Base-by-base conservation (phyloP, 495 filamentous ascomycete species). In the Penicillium coffeae region DNA sequence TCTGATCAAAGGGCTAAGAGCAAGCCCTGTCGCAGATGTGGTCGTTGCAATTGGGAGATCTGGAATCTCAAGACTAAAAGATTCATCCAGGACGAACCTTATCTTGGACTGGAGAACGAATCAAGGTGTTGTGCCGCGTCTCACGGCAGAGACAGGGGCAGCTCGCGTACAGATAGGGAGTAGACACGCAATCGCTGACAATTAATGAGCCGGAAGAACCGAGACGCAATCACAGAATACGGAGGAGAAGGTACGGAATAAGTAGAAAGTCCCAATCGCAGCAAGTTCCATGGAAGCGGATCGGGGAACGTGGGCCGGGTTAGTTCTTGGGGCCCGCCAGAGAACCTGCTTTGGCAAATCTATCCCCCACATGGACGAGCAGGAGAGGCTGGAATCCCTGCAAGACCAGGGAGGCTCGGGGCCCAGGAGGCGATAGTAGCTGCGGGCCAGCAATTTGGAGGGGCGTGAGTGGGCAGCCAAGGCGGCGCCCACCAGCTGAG, bases 261-360 rank as follows among this genome's bases (percentile, higher is more conserved):
- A 19, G 35, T 15, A 43, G 25, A 44, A n/a, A 15, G 8, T 25
- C 27, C 38, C 32, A 48, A 47, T 47, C 16, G 40, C 54, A 52
- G 49, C 54, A 51, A 51, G 43, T 50, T 51, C 43, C 47, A 35
- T 25, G 36, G 37, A 46, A 54, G 36, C 38, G 36, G 38, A 52
- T 32, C 45, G 38, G 53, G 47, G 50, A 59, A 58, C 42, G 55
- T 51, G 56, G 51, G 44, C 37, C 46, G 21, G 12, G 25, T 38
- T 35, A 47, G 33, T 44, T 42, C 37, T 42, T 38, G 21, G 16
- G 38, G 25, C 10, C 25, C n/a, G n/a, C n/a, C 34, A 33, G 22
- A 63, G 54, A 61, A 55, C 60, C 54, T 61, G 56, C 60, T 63
- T 63, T 58, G 44, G 41, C 45, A 51, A 52, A 33, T 44, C 48